A percentile compares a stretch with the other conserved stretches of the same genome.
Evolutionary conservation across 352 stramenopile genomes (phyloP).

Genomic region (Globisporangium splendens): DNA sequence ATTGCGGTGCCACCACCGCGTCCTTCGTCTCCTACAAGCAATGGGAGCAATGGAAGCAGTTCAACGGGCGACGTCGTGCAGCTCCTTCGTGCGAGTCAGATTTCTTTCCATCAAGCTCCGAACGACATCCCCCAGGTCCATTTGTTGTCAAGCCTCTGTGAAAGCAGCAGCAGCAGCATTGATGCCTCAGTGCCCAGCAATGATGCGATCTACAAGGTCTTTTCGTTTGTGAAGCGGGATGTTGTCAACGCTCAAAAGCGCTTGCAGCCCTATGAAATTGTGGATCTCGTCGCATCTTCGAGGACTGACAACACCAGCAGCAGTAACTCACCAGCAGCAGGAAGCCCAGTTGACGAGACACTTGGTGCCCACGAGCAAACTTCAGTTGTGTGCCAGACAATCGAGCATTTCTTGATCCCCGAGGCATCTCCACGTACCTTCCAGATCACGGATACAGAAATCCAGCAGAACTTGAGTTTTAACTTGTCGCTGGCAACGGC

Average conservation of each 20-base stretch:
- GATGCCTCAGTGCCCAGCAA: neutral
- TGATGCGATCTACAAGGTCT: slow-evolving; percentile 22
- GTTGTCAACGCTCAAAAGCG: slow-evolving; percentile 1
- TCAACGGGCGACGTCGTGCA: slow-evolving; percentile 26
- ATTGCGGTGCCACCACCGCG: slow-evolving; percentile 10
- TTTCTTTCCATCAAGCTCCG: slow-evolving; percentile 59
- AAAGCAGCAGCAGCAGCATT: no score
- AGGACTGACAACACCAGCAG: no score
- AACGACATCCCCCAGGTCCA: slow-evolving; percentile 12
- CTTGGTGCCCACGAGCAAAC: neutral
- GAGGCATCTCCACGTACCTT: slow-evolving; percentile 16
- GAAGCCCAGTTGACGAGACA: neutral
- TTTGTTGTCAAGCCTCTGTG: slow-evolving; percentile 13
- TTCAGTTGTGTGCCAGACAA: slow-evolving; percentile 19
- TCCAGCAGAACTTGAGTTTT: slow-evolving; percentile 30
- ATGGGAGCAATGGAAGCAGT: neutral
- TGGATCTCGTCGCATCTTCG: neutral
- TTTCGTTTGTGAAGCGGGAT: slow-evolving; percentile 16
- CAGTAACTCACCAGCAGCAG: neutral
- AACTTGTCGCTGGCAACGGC: slow-evolving; percentile 43
- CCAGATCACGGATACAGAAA: slow-evolving; percentile 4
- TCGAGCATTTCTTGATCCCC: slow-evolving; percentile 47
- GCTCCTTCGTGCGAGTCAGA: slow-evolving; percentile 39
- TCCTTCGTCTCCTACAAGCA: neutral
- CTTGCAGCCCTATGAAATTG: slow-evolving; percentile 3